These are phyloP conservation scores for Collybiopsis luxurians DNA, from an alignment of 768 basidiomycete species.

Conservation along the genomic window DNA sequence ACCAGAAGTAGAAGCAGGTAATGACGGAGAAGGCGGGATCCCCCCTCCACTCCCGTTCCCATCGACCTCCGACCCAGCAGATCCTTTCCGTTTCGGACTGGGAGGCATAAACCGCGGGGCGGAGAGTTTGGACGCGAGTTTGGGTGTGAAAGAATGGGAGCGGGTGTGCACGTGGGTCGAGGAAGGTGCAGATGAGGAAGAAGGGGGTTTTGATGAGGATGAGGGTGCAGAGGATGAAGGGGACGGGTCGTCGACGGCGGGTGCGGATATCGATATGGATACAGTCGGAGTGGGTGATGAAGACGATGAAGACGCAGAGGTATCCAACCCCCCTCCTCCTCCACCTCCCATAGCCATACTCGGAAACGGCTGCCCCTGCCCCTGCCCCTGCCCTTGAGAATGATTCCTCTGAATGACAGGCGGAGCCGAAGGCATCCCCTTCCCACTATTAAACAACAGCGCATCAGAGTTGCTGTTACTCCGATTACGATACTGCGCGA, in stretches of 20 bases:
- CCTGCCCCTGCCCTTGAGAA: conserved; percentile 18
- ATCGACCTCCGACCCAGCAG: conserved; percentile 39
- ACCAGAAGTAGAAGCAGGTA: neutral
- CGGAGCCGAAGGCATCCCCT: conserved; percentile 27
- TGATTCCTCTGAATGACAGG: conserved; percentile 13
- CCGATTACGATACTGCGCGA: conserved; percentile 63
- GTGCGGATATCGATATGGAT: conserved; percentile 32
- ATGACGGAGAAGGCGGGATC: neutral
- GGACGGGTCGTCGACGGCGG: conserved; percentile 3
- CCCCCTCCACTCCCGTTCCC: too few relatives aligned
- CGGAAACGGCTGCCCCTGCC: conserved; percentile 46
- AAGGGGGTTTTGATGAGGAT: conserved; percentile 20
- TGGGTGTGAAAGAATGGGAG: conserved; percentile 70
- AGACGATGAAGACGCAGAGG: neutral
- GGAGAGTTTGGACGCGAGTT: conserved; percentile 66
- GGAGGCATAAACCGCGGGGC: conserved; percentile 48
- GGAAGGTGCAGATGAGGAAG: conserved; percentile 16
- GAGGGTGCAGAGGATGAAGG: too few relatives aligned
- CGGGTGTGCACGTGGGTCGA: conserved; percentile 49
- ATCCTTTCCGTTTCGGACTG: conserved; percentile 59
- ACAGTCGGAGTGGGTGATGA: conserved; percentile 24
- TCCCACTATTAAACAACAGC: conserved; percentile 34
- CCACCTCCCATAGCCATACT: conserved; percentile 21
- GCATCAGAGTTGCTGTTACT: conserved; percentile 47
- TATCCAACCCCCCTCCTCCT: too few relatives aligned